Percentiles rank a stretch among this genome's conserved stretches.
phyloP scores from a whole-genome alignment of 2,329 filamentous ascomycete genomes.

The Cytospora chrysosperma region DNA sequence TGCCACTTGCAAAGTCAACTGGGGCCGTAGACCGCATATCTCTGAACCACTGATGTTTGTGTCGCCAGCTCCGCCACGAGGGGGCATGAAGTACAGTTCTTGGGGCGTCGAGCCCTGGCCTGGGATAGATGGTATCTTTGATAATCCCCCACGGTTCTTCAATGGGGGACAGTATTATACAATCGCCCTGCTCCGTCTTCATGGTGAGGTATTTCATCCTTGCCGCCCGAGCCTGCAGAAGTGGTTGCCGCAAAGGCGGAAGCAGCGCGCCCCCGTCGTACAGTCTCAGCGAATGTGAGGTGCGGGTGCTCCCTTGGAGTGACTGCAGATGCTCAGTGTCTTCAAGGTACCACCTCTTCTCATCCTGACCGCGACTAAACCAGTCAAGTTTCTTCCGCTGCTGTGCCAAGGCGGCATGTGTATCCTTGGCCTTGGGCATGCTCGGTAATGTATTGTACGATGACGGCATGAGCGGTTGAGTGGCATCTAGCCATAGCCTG shows the following conservation, averaged over 20 bases:
- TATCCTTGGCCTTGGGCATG: not conserved
- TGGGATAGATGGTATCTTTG: slow-evolving; percentile 4
- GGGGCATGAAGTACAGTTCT: slow-evolving; percentile 9
- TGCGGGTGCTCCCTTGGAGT: not conserved
- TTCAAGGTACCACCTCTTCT: slow-evolving; percentile 14
- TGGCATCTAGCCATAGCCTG: slow-evolving; percentile 25
- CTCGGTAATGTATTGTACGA: slow-evolving; percentile 12
- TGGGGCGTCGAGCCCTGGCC: slow-evolving; percentile 4
- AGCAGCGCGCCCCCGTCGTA: slow-evolving; percentile 15
- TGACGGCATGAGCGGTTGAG: not conserved
- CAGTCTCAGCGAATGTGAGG: not conserved
- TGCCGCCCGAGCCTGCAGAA: not conserved
- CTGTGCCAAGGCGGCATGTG: not conserved
- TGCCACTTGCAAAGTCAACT: slow-evolving; percentile 14
- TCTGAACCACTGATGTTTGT: not conserved
- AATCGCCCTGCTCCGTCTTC: not conserved
- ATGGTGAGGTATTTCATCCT: not conserved
- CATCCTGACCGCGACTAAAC: not conserved
- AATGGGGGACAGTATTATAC: not conserved
- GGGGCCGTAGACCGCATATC: not conserved
- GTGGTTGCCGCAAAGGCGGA: not conserved
- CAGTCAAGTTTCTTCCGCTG: not conserved
- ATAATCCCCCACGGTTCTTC: not conserved
- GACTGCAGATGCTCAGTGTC: slow-evolving; percentile 5
- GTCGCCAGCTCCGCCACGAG: not conserved